These are phyloP conservation scores for Corylus heterophylla DNA, from an alignment of 306 rosid species.

Conservation along the genomic window DNA sequence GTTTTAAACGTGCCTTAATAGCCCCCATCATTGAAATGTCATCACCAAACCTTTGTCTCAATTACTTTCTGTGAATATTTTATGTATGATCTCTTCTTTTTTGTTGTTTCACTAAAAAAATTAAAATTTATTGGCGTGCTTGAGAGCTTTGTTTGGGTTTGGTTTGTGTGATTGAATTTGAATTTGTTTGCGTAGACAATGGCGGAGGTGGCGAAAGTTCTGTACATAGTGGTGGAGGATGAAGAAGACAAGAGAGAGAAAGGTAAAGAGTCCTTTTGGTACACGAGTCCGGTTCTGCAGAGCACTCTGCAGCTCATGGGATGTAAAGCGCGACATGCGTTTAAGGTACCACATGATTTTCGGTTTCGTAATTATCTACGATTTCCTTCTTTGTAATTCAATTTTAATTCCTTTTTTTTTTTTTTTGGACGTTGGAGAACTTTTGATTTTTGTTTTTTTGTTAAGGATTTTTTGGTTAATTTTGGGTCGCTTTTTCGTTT, in stretches of 20 bases:
- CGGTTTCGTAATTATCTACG: not conserved
- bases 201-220: constrained; percentile 45
- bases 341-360: constrained; percentile 53
- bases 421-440: not conserved
- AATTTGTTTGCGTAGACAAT: constrained; percentile 23
- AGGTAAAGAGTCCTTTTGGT: constrained; percentile 64
- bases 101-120: too few species aligned
- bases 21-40: not conserved
- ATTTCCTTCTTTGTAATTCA: not conserved
- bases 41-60: not conserved
- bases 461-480: not conserved
- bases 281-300: constrained; percentile 78
- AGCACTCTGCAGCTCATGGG: constrained; percentile 92
- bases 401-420: not conserved
- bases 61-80: not conserved
- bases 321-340: constrained; percentile 91
- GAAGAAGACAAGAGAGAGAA: constrained; percentile 47
- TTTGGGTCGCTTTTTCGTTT: not conserved
- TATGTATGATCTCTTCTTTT: not conserved
- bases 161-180: not conserved
- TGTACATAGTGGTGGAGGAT: constrained; percentile 77
- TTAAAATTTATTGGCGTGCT: not conserved
- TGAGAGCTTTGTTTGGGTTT: not conserved
- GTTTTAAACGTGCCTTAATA: not conserved
- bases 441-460: not conserved